These are phyloP conservation scores for Melanopsichium pennsylvanicum DNA, from an alignment of 1,284 basidiomycete genomes.

Conservation along the genomic window DNA sequence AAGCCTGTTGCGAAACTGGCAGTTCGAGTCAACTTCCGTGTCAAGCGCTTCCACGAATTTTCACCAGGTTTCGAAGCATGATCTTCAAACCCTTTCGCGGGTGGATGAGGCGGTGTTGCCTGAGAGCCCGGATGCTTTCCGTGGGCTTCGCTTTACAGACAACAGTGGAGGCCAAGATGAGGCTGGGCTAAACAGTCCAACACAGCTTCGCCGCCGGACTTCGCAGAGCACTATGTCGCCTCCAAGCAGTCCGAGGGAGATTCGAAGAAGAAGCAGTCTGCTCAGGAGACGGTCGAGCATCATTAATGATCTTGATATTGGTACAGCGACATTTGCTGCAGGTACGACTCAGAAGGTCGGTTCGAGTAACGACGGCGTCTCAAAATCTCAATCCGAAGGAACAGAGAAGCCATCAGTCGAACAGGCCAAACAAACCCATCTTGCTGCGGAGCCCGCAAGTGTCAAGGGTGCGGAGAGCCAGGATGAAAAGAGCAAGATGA, in stretches of 20 bases:
- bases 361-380: neutral
- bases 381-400: neutral
- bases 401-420: neutral
- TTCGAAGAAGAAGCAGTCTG: conserved; percentile 37
- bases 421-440: neutral
- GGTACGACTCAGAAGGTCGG: neutral
- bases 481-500: neutral
- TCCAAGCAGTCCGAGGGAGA: conserved; percentile 31
- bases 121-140: conserved; percentile 15
- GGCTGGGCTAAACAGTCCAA: conserved; percentile 1
- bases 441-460: conserved; percentile 7
- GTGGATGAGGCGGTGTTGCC: conserved; percentile 23
- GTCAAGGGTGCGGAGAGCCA: neutral
- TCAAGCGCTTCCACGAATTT: conserved; percentile 54
- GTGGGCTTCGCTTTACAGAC: conserved; percentile 11
- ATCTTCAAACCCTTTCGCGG: conserved; percentile 32
- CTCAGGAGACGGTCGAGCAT: conserved; percentile 43
- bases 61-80: conserved; percentile 34
- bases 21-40: conserved; percentile 78
- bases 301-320: conserved; percentile 51
- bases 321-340: neutral
- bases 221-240: conserved; percentile 36
- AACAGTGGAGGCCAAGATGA: neutral
- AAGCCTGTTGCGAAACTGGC: conserved; percentile 85
- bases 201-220: conserved; percentile 8